phyloP scores from a whole-genome alignment of 2,329 filamentous ascomycete genomes.

The Cladophialophora yegresii region DNA sequence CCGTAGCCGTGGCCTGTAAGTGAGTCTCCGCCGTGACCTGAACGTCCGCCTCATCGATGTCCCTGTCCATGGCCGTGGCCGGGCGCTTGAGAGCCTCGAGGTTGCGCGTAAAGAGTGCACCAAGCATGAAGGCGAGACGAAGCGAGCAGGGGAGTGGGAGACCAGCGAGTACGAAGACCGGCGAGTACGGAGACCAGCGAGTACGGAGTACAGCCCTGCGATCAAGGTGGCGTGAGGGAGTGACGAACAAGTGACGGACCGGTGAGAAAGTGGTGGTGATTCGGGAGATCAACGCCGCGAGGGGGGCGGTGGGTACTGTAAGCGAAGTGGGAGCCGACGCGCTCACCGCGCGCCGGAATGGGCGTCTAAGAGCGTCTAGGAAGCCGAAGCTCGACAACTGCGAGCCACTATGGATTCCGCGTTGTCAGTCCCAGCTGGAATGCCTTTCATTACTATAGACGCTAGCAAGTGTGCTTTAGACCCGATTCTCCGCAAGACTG shows the following conservation, averaged over 20 bases:
- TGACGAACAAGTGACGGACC: not conserved
- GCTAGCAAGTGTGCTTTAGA: not conserved
- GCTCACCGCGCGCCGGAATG: not conserved
- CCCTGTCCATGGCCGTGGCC: constrained; percentile 2
- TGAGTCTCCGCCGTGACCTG: not conserved
- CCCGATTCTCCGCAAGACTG: not conserved
- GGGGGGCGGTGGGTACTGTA: not conserved
- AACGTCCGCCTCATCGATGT: not conserved
- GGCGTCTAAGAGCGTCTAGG: no score
- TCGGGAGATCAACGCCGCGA: not conserved
- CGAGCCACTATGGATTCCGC: not conserved
- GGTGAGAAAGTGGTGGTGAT: not conserved
- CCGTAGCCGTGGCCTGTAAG: not conserved
- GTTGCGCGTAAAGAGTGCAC: constrained; percentile 8
- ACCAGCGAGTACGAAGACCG: no score
- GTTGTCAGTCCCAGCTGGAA: not conserved
- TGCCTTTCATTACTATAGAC: no score
- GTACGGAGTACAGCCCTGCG: not conserved
- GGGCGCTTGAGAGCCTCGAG: not conserved
- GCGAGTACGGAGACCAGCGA: no score
- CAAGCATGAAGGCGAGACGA: constrained; percentile 7
- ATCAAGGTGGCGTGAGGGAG: not conserved
- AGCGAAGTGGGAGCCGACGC: not conserved
- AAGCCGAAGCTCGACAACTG: not conserved
- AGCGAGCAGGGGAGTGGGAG: not conserved